Evolutionary conservation across 78 protist genomes (phyloP).

Genomic region (Tieghemostelium lacteum): DNA sequence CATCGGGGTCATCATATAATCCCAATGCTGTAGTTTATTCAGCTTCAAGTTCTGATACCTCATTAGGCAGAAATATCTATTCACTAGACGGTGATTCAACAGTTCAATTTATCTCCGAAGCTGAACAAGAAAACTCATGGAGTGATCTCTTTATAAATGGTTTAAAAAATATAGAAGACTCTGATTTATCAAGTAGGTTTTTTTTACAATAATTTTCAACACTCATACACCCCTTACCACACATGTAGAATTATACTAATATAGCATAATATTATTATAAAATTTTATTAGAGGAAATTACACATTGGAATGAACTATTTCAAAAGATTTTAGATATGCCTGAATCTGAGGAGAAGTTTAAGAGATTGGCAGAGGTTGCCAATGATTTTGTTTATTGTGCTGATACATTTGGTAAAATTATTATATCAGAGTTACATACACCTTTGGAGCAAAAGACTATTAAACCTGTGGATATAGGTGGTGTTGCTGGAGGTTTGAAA

Average conservation of each 20-base stretch:
- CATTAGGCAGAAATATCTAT: background rate
- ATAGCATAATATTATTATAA: background rate
- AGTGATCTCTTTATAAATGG: background rate
- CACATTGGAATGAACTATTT: constrained; percentile 14
- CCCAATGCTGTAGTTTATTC: too few relatives aligned
- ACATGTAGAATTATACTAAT: background rate
- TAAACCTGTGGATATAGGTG: constrained; percentile 36
- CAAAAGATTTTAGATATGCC: background rate
- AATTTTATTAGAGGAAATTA: background rate
- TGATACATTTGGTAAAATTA: constrained; percentile 62
- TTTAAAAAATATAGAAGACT: background rate
- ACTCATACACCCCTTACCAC: background rate
- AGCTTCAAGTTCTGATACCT: background rate
- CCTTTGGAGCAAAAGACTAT: constrained; percentile 45
- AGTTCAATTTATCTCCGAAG: background rate
- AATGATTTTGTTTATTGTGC: constrained; percentile 70
- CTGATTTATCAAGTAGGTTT: background rate
- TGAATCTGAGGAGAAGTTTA: constrained; percentile 3
- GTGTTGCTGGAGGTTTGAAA: constrained; percentile 70
- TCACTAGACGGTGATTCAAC: background rate
- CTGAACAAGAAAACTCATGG: background rate
- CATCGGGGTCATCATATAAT: too few relatives aligned
- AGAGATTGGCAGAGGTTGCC: background rate
- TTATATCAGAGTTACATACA: constrained; percentile 36
- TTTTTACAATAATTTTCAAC: background rate